Base-by-base conservation (phyloP, 148 eudicot genomes). In the Silene conica region DNA sequence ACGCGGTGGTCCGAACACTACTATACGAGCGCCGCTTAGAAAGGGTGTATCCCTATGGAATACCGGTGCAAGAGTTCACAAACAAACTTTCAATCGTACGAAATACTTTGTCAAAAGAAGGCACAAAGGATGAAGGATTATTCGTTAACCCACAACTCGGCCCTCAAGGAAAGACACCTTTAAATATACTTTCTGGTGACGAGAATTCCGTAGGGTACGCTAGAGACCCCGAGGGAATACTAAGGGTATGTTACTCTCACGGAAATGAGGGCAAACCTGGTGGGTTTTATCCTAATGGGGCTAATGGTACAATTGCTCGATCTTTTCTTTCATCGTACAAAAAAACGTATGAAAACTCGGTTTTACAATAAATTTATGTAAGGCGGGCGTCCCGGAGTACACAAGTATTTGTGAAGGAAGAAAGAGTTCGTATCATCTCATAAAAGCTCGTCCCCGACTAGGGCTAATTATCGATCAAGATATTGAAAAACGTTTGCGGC, bases 261-360 rank as follows among this genome's bases (percentile, higher is more conserved):
- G 96, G 96, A 26, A 63, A 84, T 15, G 90, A 86, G 71, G 58
- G 43, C 6, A 25, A 14, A 3, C 72, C 86, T 8, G 98, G 98
- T 18, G 98, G 97, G 1, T 89, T 95, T 69, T 95, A 70, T 60
- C 98, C 98, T 0, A 71, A 83, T 4, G 98, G 98, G 3, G 97
- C 84, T 31, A 46, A 67, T 76, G 98, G 98, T 9, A 31, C 26
- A 2, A 88, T 92, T 15, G 98, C 98, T 10, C 85, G 25, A 73
- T 77, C 86, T 0, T 61, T 74, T 63, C 45, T 76, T 10, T 13
- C 15, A 28, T 34, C 67, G 43, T 38, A 38, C 6, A 38, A 38
- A 9, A 1, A 38, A 7, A n/a, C n/a, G 43, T 5, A 38, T 7
- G 43, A 7, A 38, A 38, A 38, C 6, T 1, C 43, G 8, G 8